Evolutionary conservation across 768 basidiomycete genomes (phyloP).

Genomic region (Boletellus sp.): DNA sequence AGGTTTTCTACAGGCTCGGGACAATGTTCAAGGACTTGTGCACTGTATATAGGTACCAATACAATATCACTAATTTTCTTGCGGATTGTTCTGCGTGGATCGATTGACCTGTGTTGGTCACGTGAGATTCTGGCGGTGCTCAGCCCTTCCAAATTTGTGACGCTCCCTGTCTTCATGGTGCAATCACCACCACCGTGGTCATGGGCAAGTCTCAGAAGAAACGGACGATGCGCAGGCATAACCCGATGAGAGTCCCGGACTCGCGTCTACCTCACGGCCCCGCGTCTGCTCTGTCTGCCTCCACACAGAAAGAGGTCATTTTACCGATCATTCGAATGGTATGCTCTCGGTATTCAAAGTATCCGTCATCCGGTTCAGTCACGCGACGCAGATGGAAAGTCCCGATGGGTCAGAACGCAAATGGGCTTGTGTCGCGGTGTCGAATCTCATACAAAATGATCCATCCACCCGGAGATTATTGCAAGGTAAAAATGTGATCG

Average conservation of each 20-base stretch:
- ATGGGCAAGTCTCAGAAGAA: slow-evolving; percentile 98
- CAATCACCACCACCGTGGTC: slow-evolving; percentile 49
- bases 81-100: background rate
- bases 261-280: slow-evolving; percentile 85
- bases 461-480: slow-evolving; percentile 85
- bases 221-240: slow-evolving; percentile 78
- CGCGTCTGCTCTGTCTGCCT: slow-evolving; percentile 65
- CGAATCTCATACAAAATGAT: slow-evolving; percentile 92
- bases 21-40: slow-evolving; percentile 7
- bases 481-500: slow-evolving; percentile 89
- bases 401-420: slow-evolving; percentile 77
- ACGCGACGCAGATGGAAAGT: slow-evolving; percentile 59
- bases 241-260: slow-evolving; percentile 92
- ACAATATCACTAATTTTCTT: slow-evolving; percentile 22
- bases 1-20: slow-evolving; percentile 4
- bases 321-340: slow-evolving; percentile 92
- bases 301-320: slow-evolving; percentile 73
- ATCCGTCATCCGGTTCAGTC: background rate
- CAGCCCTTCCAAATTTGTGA: background rate
- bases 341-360: slow-evolving; percentile 3
- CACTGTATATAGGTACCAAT: slow-evolving; percentile 16
- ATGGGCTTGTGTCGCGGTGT: slow-evolving; percentile 97
- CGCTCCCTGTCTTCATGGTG: background rate
- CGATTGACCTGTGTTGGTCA: background rate
- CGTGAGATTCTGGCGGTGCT: background rate